phyloP scores from a whole-genome alignment of 768 basidiomycete species.

The Russula sp. region DNA sequence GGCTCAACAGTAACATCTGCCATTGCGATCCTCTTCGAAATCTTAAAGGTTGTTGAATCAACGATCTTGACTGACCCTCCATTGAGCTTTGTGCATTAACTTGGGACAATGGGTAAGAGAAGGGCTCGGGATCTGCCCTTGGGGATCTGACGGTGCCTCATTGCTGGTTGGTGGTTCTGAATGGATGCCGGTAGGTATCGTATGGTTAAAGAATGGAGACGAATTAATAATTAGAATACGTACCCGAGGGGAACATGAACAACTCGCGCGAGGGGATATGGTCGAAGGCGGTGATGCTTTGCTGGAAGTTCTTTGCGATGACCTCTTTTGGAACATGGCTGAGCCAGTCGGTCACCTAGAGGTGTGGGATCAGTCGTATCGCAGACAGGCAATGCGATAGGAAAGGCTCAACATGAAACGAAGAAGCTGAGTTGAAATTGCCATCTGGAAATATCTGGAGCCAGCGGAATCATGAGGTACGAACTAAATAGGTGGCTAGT shows the following conservation, averaged over 20 bases:
- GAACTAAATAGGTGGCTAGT: neutral
- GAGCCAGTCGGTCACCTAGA: conserved; percentile 38
- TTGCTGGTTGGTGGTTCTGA: conserved; percentile 36
- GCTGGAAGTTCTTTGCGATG: conserved; percentile 40
- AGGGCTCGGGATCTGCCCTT: conserved; percentile 47
- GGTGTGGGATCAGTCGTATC: conserved; percentile 12
- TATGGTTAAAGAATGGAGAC: neutral
- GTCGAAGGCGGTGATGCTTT: conserved; percentile 35
- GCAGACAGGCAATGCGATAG: neutral
- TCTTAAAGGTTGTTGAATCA: conserved; percentile 51
- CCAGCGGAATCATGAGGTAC: neutral
- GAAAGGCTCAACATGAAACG: conserved; percentile 36
- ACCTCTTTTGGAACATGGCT: conserved; percentile 40
- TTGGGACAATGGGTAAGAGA: conserved; percentile 49
- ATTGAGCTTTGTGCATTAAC: conserved; percentile 42
- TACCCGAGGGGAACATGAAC: conserved; percentile 37
- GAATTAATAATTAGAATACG: neutral
- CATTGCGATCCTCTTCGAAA: conserved; percentile 52
- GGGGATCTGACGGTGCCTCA: conserved; percentile 42
- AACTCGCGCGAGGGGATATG: conserved; percentile 35
- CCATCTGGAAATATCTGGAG: conserved; percentile 40
- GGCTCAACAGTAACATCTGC: conserved; percentile 59
- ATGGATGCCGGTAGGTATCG: neutral
- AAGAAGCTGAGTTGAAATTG: conserved; percentile 37
- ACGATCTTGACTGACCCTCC: conserved; percentile 45